A percentile compares a stretch with the other conserved stretches of the same genome.
Conservation (phyloP, 345 rosid species). For the Schrenkiella parvula region DNA sequence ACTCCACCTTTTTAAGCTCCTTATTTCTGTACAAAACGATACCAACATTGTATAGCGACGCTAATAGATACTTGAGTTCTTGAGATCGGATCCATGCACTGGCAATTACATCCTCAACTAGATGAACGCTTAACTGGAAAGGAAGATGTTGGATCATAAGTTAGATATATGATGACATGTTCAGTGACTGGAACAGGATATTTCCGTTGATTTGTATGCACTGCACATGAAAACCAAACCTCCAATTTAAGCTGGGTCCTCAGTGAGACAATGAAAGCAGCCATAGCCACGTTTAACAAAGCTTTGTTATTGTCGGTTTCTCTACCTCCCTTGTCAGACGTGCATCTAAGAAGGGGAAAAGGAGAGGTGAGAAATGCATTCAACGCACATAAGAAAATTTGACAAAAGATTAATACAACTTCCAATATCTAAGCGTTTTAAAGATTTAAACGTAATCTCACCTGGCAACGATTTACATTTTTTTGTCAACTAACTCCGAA, state of each 20-base stretch:
- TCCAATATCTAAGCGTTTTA: not conserved
- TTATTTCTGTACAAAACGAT: constrained; percentile 60
- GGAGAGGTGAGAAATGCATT: constrained; percentile 16
- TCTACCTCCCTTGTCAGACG: constrained; percentile 41
- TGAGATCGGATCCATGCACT: constrained; percentile 62
- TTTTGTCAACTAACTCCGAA: no score
- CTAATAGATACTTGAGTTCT: constrained; percentile 57
- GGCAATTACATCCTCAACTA: constrained; percentile 48
- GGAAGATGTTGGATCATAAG: constrained; percentile 30
- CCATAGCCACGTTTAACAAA: constrained; percentile 49
- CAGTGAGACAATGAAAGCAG: constrained; percentile 69
- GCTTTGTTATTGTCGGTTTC: constrained; percentile 49
- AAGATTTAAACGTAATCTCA: constrained; percentile 2
- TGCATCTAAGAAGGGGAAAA: constrained; percentile 35
- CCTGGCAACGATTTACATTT: constrained; percentile 8
- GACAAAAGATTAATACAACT: not conserved
- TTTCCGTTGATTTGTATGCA: constrained; percentile 8
- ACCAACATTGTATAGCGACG: constrained; percentile 63
- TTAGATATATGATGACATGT: constrained; percentile 8
- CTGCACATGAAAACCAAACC: constrained; percentile 40
- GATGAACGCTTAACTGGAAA: constrained; percentile 50
- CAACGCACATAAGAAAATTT: constrained; percentile 11
- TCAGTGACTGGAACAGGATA: constrained; percentile 16
- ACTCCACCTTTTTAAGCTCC: constrained; percentile 63
- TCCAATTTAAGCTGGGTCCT: constrained; percentile 44